Evolutionary conservation across 345 rosid genomes (phyloP).

Genomic region (Eucalyptus virginea): DNA sequence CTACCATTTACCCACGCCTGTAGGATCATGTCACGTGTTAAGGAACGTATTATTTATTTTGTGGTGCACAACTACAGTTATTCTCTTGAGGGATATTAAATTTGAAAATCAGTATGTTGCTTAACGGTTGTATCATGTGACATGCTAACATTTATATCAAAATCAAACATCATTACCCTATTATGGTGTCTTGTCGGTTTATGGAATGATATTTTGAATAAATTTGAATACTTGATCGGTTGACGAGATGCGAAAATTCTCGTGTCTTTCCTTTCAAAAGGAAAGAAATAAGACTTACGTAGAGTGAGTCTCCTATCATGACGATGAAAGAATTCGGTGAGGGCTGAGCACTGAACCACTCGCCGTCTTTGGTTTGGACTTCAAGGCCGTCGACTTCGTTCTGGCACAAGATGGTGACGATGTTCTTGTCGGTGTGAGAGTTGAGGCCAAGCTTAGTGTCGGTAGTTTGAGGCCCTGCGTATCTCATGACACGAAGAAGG

Average conservation of each 20-base stretch:
- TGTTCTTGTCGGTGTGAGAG: constrained; percentile 46
- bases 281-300: constrained; percentile 8
- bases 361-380: constrained; percentile 29
- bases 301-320: constrained; percentile 48
- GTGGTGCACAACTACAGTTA: not conserved
- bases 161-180: not conserved
- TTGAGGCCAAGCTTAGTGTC: constrained; percentile 33
- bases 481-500: constrained; percentile 45
- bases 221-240: not conserved
- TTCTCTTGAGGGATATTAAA: not conserved
- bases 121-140: not conserved
- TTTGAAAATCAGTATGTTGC: not conserved
- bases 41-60: not conserved
- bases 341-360: constrained; percentile 43
- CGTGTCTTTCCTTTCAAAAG: not conserved
- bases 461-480: constrained; percentile 34
- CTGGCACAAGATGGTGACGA: constrained; percentile 48
- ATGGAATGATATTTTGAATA: not conserved
- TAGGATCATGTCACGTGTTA: not conserved
- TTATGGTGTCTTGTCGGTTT: not conserved
- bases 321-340: constrained; percentile 34
- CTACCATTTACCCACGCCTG: constrained; percentile 67
- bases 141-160: not conserved
- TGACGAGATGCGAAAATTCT: not conserved
- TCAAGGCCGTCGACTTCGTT: constrained; percentile 52